Conservation (phyloP, 2,329 filamentous ascomycete genomes). For the Claviceps digitariae region DNA sequence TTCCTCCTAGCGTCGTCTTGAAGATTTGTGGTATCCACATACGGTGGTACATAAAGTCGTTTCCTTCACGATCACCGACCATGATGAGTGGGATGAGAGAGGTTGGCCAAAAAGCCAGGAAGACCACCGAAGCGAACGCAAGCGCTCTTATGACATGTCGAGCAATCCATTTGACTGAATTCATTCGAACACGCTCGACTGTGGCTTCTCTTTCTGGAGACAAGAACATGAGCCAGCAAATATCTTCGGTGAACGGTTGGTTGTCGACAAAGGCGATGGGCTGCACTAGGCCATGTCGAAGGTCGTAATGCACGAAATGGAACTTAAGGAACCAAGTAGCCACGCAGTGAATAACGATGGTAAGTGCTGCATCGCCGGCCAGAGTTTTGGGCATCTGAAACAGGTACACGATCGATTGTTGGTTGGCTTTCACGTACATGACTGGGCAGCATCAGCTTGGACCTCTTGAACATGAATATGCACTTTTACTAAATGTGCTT, state of each 20-base stretch:
- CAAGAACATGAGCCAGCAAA: constrained; percentile 32
- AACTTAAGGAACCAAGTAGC: constrained; percentile 39
- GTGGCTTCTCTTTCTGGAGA: background rate
- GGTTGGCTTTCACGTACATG: background rate
- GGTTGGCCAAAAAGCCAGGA: constrained; percentile 29
- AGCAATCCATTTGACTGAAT: constrained; percentile 11
- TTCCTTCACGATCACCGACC: constrained; percentile 20
- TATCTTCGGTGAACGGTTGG: constrained; percentile 18
- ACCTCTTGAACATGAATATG: background rate
- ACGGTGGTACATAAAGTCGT: constrained; percentile 30
- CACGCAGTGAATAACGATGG: constrained; percentile 35
- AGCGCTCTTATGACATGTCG: constrained; percentile 16
- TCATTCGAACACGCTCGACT: background rate
- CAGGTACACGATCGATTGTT: background rate
- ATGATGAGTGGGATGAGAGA: constrained; percentile 29
- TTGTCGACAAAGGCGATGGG: constrained; percentile 30
- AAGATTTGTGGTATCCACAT: constrained; percentile 35
- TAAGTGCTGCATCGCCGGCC: constrained; percentile 24
- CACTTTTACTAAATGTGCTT: background rate
- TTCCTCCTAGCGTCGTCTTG: constrained; percentile 34
- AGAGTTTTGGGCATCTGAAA: background rate
- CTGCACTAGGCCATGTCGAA: constrained; percentile 29
- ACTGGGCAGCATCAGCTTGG: background rate
- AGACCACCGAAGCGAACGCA: constrained; percentile 20
- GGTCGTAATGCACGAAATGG: constrained; percentile 32